A percentile compares a stretch with the other conserved stretches of the same genome.
Conservation (phyloP, 176 grass and related monocot genomes). For the Triticum urartu region DNA sequence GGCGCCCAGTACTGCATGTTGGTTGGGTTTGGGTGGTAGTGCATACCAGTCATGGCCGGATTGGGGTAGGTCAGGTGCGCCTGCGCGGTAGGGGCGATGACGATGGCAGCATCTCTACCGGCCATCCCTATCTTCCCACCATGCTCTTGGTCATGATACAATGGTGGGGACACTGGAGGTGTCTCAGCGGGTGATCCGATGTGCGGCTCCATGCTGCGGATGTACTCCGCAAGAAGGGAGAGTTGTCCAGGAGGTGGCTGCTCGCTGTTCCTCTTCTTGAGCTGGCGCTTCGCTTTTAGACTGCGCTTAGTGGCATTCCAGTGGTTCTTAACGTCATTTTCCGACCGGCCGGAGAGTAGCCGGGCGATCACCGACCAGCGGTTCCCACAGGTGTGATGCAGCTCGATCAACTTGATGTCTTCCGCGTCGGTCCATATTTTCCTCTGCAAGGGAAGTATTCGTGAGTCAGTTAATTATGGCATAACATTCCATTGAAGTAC, state of each 20-base stretch:
- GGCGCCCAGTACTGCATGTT: not conserved
- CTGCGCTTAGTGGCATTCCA: constrained; percentile 27
- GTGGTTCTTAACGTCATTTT: constrained; percentile 41
- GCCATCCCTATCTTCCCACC: not conserved
- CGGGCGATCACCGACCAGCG: not conserved
- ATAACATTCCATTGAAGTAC: not conserved
- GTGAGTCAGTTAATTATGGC: not conserved
- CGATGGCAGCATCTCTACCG: no score
- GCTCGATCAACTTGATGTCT: not conserved
- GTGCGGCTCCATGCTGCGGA: not conserved
- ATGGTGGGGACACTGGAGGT: not conserved
- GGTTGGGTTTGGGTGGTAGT: not conserved
- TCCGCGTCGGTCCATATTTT: not conserved
- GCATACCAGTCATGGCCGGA: not conserved
- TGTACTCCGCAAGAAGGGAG: constrained; percentile 2
- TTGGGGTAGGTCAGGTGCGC: not conserved
- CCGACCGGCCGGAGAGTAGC: not conserved
- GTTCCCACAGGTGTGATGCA: not conserved
- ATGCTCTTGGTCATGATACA: not conserved
- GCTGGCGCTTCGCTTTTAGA: not conserved
- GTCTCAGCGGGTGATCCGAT: not conserved
- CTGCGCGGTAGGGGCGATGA: not conserved
- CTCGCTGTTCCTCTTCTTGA: not conserved
- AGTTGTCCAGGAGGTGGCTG: not conserved
- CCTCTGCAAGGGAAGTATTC: not conserved